Base-by-base conservation (phyloP, 805 yeast species). In the Wickerhamiella slavikovae region DNA sequence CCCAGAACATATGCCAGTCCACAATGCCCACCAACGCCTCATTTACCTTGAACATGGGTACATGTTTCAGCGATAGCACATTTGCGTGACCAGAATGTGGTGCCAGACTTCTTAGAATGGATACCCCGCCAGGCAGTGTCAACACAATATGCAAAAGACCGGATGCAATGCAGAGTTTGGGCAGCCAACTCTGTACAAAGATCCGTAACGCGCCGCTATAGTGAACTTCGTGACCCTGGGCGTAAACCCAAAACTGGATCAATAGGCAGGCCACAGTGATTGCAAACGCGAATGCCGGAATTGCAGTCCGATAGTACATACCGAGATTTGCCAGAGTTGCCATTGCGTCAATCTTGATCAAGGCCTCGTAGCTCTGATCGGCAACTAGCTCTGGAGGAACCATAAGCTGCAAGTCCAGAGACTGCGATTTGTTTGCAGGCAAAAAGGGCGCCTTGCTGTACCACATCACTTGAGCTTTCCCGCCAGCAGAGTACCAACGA, bases 241-340 rank as follows among this genome's bases (percentile, higher is more conserved):
- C 36, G 30, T 55, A 72, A 13, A 16, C 8, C 4, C 24, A 30
- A 11, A 74, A 54, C 45, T 82, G 95, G 14, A 66, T 41, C 2
- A 64, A 40, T 25, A 74, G 38, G 0, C 65, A 62, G 12, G 67
- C 32, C 1, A 68, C 49, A 1, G 71, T 60, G 12, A 76, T 54
- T 23, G 68, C 66, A 1, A 72, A 56, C 3, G 92, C 82, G 32
- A 76, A 61, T 1, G 82, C 62, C 4, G 77, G 72, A 24, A 75
- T 54, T 1, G 77, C 68, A 11, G 85, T 60, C 42, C 98, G 61
- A 49, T 76, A 85, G 32, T 91, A 59, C 39, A 82, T 56, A 4
- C 77, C 72, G 27, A 83, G 51, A 37, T 75, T 58, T 33, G 70
- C 73, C 35, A 83, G 49, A 23, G 85, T 72, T 17, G 62, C 57